A percentile compares a stretch with the other conserved stretches of the same genome.
phyloP scores from a whole-genome alignment of 2,329 filamentous ascomycete species.

The Microdochium trichocladiopsis region DNA sequence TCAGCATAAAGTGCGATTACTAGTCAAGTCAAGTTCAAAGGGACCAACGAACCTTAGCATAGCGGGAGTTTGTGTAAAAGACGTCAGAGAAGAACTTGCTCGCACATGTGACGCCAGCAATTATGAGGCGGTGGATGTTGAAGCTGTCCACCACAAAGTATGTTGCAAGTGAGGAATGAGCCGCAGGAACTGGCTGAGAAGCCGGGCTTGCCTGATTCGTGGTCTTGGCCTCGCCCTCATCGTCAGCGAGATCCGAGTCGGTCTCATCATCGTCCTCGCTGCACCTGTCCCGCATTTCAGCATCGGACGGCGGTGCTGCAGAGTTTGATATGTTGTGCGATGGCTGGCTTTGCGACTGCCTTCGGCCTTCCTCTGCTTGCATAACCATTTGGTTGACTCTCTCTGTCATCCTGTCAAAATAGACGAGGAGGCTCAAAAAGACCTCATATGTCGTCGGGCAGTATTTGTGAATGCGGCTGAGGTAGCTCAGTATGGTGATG shows the following conservation, averaged over 20 bases:
- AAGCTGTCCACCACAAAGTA: conserved; percentile 96
- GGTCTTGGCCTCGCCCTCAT: conserved; percentile 31
- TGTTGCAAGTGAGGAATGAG: conserved; percentile 31
- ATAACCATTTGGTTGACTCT: conserved; percentile 78
- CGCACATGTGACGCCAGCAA: conserved; percentile 93
- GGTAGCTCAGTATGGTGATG: conserved; percentile 93
- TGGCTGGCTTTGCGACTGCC: conserved; percentile 24
- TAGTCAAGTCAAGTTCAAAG: neutral
- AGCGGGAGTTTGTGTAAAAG: conserved; percentile 98
- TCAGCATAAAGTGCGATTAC: conserved; percentile 7
- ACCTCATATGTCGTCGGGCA: conserved; percentile 98
- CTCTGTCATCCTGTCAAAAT: conserved; percentile 99
- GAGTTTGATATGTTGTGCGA: neutral
- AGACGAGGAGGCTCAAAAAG: conserved; percentile 88
- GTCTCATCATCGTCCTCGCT: conserved; percentile 32
- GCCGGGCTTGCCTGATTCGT: conserved; percentile 19
- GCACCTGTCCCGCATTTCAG: conserved; percentile 26
- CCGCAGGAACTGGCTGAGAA: conserved; percentile 12
- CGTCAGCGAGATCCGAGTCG: conserved; percentile 44
- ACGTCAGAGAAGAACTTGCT: conserved; percentile 99
- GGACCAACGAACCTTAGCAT: conserved; percentile 84
- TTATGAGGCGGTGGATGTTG: conserved; percentile 95
- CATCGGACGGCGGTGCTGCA: conserved; percentile 14
- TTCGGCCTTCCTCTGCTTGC: conserved; percentile 52
- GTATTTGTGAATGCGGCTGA: conserved; percentile 96